These are phyloP conservation scores for Ogataea thermomethanolica DNA, from an alignment of 805 yeast genomes.

Conservation along the genomic window DNA sequence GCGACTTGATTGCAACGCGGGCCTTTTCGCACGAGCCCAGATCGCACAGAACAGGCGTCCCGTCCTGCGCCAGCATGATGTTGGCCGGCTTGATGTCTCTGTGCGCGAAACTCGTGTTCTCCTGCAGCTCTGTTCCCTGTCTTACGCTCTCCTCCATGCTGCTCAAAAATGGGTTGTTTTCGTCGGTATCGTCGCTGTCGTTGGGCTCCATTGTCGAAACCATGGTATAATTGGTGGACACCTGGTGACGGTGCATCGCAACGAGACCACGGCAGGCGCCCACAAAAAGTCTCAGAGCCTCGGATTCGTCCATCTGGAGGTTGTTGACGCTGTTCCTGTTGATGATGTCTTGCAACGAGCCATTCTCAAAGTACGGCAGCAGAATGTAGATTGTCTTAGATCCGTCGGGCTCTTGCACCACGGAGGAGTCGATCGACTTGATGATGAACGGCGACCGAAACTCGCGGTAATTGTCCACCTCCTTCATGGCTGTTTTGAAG, in stretches of 20 bases:
- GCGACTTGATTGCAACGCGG: conserved; percentile 45
- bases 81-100: conserved; percentile 88
- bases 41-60: conserved; percentile 77
- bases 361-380: conserved; percentile 70
- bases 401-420: conserved; percentile 74
- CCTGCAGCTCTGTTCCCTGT: conserved; percentile 48
- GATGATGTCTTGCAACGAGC: conserved; percentile 80
- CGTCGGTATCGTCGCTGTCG: conserved; percentile 16
- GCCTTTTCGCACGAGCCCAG: conserved; percentile 78
- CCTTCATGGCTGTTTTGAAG: conserved; percentile 70
- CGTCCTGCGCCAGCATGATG: conserved; percentile 72
- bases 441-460: conserved; percentile 69
- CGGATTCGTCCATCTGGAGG: conserved; percentile 53
- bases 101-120: conserved; percentile 72
- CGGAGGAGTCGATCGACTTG: conserved; percentile 64
- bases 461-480: conserved; percentile 69
- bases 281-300: conserved; percentile 56
- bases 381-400: conserved; percentile 73
- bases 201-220: conserved; percentile 19
- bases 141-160: conserved; percentile 22
- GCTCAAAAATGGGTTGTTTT: conserved; percentile 23
- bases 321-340: conserved; percentile 58
- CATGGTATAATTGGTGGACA: conserved; percentile 20
- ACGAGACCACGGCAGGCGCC: conserved; percentile 75
- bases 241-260: conserved; percentile 65